phyloP scores from a whole-genome alignment of 2,329 filamentous ascomycete genomes.

The Westerdykella sp. region DNA sequence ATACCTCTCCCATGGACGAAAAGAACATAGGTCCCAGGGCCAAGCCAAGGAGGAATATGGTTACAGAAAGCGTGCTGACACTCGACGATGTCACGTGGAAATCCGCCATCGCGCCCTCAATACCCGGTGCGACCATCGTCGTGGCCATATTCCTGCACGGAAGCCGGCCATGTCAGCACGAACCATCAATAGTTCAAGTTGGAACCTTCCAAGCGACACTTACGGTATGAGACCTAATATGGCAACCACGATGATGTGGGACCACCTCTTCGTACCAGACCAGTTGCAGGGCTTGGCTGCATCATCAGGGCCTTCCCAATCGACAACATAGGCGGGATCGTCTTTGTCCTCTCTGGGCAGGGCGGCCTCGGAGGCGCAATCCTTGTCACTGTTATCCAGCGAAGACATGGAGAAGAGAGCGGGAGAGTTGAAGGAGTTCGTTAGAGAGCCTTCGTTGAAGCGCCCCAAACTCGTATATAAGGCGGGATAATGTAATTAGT shows the following conservation, averaged over 20 bases:
- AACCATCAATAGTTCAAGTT: constrained; percentile 2
- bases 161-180: not conserved
- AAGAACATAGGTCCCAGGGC: constrained; percentile 15
- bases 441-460: no score
- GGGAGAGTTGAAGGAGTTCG: no score
- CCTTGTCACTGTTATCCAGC: no score
- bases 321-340: constrained; percentile 4
- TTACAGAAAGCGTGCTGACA: not conserved
- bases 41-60: constrained; percentile 20
- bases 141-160: not conserved
- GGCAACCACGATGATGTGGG: constrained; percentile 18
- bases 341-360: not conserved
- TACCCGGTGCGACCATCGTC: not conserved
- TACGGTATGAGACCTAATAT: constrained; percentile 25
- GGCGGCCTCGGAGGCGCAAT: not conserved
- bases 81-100: not conserved
- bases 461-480: no score
- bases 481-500: no score
- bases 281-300: constrained; percentile 28
- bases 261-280: constrained; percentile 14
- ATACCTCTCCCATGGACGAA: constrained; percentile 21
- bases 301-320: constrained; percentile 14
- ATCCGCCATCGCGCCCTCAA: not conserved
- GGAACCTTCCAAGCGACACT: constrained; percentile 6
- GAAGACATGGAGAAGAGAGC: no score